phyloP scores from a whole-genome alignment of 2,329 filamentous ascomycete species.

The Fusarium sterilihyphosum region DNA sequence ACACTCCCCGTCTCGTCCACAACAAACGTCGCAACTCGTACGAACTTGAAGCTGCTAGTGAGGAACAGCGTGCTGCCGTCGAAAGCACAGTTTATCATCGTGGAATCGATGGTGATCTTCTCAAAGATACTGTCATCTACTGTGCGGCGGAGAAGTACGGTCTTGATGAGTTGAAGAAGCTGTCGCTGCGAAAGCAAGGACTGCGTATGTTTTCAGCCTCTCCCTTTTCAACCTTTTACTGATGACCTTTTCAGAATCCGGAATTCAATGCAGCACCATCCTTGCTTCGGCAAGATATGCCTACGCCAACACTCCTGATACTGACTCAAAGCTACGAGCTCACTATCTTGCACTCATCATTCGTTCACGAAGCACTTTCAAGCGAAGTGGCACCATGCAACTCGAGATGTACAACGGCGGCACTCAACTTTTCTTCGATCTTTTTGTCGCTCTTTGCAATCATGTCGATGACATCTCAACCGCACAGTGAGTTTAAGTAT shows the following conservation, averaged over 20 bases:
- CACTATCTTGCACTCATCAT: constrained; percentile 95
- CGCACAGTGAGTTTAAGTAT: constrained; percentile 58
- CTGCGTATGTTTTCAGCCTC: constrained; percentile 66
- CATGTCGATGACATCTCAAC: constrained; percentile 79
- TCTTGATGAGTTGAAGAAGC: constrained; percentile 83
- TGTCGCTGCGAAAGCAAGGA: constrained; percentile 88
- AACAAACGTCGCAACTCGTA: constrained; percentile 84
- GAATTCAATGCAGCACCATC: constrained; percentile 86
- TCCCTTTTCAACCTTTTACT: background rate
- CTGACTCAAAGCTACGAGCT: constrained; percentile 87
- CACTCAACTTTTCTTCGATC: constrained; percentile 86
- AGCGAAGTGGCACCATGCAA: constrained; percentile 94
- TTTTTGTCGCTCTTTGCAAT: constrained; percentile 93
- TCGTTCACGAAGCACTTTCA: constrained; percentile 86
- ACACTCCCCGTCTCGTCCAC: constrained; percentile 83
- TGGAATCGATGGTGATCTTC: constrained; percentile 70
- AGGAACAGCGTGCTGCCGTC: constrained; percentile 55
- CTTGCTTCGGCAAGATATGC: constrained; percentile 88
- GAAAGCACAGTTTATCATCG: constrained; percentile 77
- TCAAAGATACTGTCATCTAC: constrained; percentile 92
- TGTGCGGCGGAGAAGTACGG: constrained; percentile 88
- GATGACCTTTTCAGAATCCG: constrained; percentile 63
- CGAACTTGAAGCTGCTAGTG: constrained; percentile 75
- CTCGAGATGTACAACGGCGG: constrained; percentile 91
- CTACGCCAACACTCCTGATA: constrained; percentile 88